Base-by-base conservation (phyloP, 768 basidiomycete species). In the Leccinum imitatum region DNA sequence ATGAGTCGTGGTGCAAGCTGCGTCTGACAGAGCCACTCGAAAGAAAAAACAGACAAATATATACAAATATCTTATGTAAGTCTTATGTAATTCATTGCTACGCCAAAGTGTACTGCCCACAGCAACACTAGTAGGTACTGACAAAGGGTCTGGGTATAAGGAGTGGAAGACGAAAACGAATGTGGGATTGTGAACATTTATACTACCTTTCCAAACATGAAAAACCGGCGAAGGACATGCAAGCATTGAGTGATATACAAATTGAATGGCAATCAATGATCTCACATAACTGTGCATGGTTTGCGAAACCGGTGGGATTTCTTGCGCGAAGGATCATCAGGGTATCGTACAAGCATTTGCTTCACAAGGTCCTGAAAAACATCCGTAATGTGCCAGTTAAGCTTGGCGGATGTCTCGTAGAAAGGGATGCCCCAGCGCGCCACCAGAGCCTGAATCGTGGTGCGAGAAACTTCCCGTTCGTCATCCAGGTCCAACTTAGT, bases 351-450 rank as follows among this genome's bases (percentile, higher is more conserved):
- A 31, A 87, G 82, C 90, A 93, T 90, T 65, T 89, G 90, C 62
- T 82, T 81, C 51, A 91, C 76, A 30, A 93, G 80, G 60, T 89
- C 87, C 65, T 89, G 85, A 69, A 93, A 93, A 17, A 89, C 90
- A 41, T 91, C 89, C 9, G 76, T 75, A 56, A 93, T 80, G 65
- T 93, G 85, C 90, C 89, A 91, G 68, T 92, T 86, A 51, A 84
- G 80, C 72, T 93, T 93, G 10, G 91, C 90, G n/a, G 90, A 92
- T 3, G 91, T 93, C 75, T 93, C 92, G 69, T 89, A 93, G 68
- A 91, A 89, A 6, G 82, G 89, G n/a, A 91, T 75, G 14, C 78
- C 77, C 90, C 91, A 92, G 3, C 79, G 79, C 33, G 73, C 78
- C 19, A 87, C 83, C 11, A 91, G 81, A 10, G 82, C 75, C 67